A percentile compares a stretch with the other conserved stretches of the same genome.
Evolutionary conservation across 2,329 filamentous ascomycete genomes (phyloP).

Genomic region (Lithohypha guttulata): DNA sequence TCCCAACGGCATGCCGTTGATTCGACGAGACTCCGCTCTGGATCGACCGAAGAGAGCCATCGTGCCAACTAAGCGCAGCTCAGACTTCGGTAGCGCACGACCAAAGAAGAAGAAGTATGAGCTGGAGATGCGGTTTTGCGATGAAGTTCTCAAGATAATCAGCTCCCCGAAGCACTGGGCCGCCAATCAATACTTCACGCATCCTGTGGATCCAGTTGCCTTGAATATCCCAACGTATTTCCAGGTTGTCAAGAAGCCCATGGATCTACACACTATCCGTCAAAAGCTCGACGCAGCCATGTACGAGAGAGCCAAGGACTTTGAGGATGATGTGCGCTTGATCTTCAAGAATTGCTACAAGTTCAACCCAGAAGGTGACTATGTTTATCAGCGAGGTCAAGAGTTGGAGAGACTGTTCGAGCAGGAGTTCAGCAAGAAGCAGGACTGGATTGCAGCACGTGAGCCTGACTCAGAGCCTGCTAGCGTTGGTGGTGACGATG

Average conservation of each 20-base stretch:
- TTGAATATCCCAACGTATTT: constrained; percentile 90
- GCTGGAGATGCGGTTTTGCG: constrained; percentile 81
- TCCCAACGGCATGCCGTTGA: constrained; percentile 66
- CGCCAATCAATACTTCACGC: constrained; percentile 63
- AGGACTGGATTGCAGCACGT: constrained; percentile 68
- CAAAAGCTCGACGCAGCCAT: constrained; percentile 66
- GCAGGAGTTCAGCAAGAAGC: constrained; percentile 63
- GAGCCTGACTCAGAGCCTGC: constrained; percentile 54
- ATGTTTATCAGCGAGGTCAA: constrained; percentile 61
- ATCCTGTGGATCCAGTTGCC: constrained; percentile 84
- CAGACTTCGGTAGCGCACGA: constrained; percentile 73
- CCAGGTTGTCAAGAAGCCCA: constrained; percentile 88
- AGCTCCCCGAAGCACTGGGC: constrained; percentile 59
- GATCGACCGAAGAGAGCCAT: constrained; percentile 89
- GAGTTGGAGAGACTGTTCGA: constrained; percentile 67
- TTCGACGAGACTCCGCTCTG: constrained; percentile 73
- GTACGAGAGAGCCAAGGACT: constrained; percentile 73
- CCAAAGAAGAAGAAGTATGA: constrained; percentile 85
- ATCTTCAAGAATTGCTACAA: constrained; percentile 85
- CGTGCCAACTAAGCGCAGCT: constrained; percentile 81
- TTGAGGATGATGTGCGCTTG: constrained; percentile 69
- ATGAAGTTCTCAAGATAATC: constrained; percentile 68
- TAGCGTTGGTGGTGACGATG: constrained; percentile 55
- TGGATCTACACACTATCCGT: constrained; percentile 80
- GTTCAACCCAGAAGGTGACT: constrained; percentile 75